Base-by-base conservation (phyloP, 2,329 filamentous ascomycete genomes). In the Fusarium clavum region DNA sequence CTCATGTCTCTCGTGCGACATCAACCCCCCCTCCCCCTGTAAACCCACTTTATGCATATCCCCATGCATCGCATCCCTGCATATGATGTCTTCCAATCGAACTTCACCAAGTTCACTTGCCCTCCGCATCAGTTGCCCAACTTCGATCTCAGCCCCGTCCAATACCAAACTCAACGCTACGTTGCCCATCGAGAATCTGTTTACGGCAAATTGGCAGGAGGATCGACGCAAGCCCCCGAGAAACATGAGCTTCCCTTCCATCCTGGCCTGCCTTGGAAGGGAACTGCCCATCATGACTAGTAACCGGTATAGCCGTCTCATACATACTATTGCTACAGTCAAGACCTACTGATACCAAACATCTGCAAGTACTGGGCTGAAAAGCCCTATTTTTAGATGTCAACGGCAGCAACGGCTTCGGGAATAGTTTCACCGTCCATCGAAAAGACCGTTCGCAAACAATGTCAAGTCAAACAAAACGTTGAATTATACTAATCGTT, bases 11-110 rank as follows among this genome's bases (percentile, higher is more conserved):
- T 70, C 46, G 67, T 68, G 67, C 47, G 67, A 70, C 67, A 64
- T 64, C 44, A 24, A 57, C 60, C 18, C 49, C 67, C 52, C 54
- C 16, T 25, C 44, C 62, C 54, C 67, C 51, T 70, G 67, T 44
- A 70, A 71, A 56, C 40, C 57, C 67, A 69, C 63, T 61, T 70
- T 71, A 71, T 70, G 68, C 68, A 70, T 71, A 68, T 68, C 59
- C 67, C 67, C 52, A 48, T n/a, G 20, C 38, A 64, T 64, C 43
- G n/a, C 52, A 61, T 69, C 51, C 65, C 52, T 68, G 54, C 58
- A 32, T 48, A 57, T 40, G 38, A 46, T 53, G 27, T 55, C 30
- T 61, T 45, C 52, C 65, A 54, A 56, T 38, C 14, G 24, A 40
- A 18, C 54, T 49, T 34, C 41, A 56, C 20, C 8, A 20, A 25